Evolutionary conservation across 2,329 filamentous ascomycete genomes (phyloP).

Genomic region (Blastomyces gilchristii): DNA sequence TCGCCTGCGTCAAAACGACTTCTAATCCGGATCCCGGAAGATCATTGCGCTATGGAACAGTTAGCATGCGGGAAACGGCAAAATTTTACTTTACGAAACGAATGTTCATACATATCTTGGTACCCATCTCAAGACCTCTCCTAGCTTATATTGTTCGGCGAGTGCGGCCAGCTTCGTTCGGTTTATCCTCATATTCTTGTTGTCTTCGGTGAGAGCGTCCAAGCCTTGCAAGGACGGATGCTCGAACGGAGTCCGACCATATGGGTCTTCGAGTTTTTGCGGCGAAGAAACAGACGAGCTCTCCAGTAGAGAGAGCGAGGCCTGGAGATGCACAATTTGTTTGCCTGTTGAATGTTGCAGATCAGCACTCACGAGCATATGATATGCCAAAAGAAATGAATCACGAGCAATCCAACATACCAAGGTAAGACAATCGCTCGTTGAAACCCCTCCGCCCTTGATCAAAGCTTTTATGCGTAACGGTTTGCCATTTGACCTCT

Average conservation of each 20-base stretch:
- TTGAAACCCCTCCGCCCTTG: constrained; percentile 91
- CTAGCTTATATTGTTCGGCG: constrained; percentile 59
- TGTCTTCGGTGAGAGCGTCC: constrained; percentile 55
- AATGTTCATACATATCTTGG: constrained; percentile 60
- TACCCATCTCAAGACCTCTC: constrained; percentile 75
- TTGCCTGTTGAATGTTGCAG: constrained; percentile 40
- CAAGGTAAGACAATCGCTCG: constrained; percentile 79
- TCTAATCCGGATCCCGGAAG: constrained; percentile 63
- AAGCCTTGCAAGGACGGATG: constrained; percentile 64
- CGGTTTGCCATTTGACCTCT: constrained; percentile 90
- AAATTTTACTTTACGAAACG: neutral
- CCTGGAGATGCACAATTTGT: constrained; percentile 54
- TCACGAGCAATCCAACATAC: constrained; percentile 39
- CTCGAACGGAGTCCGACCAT: constrained; percentile 54
- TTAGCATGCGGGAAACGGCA: constrained; percentile 1
- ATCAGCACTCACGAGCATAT: constrained; percentile 4
- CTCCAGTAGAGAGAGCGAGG: constrained; percentile 51
- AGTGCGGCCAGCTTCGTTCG: constrained; percentile 58
- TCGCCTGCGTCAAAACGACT: constrained; percentile 61
- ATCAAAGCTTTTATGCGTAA: constrained; percentile 98
- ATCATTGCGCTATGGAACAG: constrained; percentile 48
- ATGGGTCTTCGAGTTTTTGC: constrained; percentile 36
- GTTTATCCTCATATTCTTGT: constrained; percentile 52
- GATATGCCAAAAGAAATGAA: neutral
- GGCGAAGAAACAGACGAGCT: constrained; percentile 28